A percentile compares a stretch with the other conserved stretches of the same genome.
These are phyloP conservation scores for Bryum argenteum DNA, from an alignment of 225 moss, liverwort and hornwort genomes.

Conservation along the genomic window DNA sequence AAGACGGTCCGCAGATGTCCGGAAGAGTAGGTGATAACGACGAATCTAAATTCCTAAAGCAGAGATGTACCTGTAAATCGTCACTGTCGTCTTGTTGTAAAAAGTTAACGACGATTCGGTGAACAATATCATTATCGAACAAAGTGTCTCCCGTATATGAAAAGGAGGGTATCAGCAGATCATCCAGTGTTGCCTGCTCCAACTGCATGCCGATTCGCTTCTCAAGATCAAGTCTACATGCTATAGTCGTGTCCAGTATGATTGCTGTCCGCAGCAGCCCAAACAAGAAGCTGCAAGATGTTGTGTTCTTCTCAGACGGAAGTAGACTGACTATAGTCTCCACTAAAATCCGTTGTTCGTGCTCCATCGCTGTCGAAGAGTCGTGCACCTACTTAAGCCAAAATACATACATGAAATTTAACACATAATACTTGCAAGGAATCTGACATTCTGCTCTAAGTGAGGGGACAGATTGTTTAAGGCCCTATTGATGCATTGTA, in stretches of 20 bases:
- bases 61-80: slow-evolving; percentile 62
- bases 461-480: background rate
- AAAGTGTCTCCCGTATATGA: slow-evolving; percentile 98
- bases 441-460: slow-evolving; percentile 4
- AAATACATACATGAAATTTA: background rate
- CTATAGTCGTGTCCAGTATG: slow-evolving; percentile 92
- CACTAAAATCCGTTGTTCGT: slow-evolving; percentile 93
- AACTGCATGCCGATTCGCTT: slow-evolving; percentile 93
- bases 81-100: slow-evolving; percentile 91
- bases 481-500: background rate
- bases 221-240: slow-evolving; percentile 92
- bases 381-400: slow-evolving; percentile 66
- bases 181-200: slow-evolving; percentile 95
- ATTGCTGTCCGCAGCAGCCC: slow-evolving; percentile 90
- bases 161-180: slow-evolving; percentile 94
- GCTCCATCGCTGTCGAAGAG: slow-evolving; percentile 83
- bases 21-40: background rate
- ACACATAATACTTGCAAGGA: background rate
- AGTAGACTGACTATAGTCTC: slow-evolving; percentile 96
- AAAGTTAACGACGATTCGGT: slow-evolving; percentile 88
- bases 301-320: slow-evolving; percentile 86
- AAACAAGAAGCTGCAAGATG: slow-evolving; percentile 90
- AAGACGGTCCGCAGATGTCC: background rate
- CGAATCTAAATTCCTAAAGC: background rate
- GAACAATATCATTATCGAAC: slow-evolving; percentile 97